Evolutionary conservation across 129 eudicot genomes (phyloP).

Genomic region (Centrapalus pauciflorus): DNA sequence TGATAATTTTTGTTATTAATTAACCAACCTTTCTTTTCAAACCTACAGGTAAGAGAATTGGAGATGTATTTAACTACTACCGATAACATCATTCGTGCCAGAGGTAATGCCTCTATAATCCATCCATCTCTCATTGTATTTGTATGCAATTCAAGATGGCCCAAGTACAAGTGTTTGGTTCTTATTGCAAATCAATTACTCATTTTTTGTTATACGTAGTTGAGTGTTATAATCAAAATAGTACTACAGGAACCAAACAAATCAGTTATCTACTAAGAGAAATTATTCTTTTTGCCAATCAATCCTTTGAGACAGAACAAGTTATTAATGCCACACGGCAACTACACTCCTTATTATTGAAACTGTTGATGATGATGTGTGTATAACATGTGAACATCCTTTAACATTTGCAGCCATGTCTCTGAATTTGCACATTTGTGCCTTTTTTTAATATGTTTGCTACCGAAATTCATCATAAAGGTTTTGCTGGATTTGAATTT

Average conservation of each 20-base stretch:
- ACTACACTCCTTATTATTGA: neutral
- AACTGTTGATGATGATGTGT: neutral
- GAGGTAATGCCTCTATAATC: conserved; percentile 62
- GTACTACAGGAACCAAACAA: too few species aligned
- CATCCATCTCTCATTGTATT: neutral
- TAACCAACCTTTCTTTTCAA: neutral
- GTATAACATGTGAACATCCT: neutral
- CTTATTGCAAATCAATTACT: neutral
- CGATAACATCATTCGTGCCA: conserved; percentile 67
- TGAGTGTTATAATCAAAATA: too few species aligned
- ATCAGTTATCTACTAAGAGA: neutral
- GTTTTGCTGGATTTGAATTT: neutral
- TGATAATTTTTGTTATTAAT: neutral
- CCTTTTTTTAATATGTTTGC: neutral
- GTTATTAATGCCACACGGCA: neutral
- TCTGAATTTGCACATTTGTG: neutral
- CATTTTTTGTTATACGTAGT: too few species aligned
- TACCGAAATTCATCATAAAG: neutral
- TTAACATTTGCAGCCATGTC: neutral
- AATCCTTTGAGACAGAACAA: neutral
- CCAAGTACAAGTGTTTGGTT: neutral
- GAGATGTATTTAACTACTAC: conserved; percentile 87
- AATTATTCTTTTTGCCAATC: neutral
- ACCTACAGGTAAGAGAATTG: conserved; percentile 78
- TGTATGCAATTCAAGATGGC: neutral